These are phyloP conservation scores for Pythium rhizo-oryzae DNA, from an alignment of 352 stramenopile species.

Conservation along the genomic window DNA sequence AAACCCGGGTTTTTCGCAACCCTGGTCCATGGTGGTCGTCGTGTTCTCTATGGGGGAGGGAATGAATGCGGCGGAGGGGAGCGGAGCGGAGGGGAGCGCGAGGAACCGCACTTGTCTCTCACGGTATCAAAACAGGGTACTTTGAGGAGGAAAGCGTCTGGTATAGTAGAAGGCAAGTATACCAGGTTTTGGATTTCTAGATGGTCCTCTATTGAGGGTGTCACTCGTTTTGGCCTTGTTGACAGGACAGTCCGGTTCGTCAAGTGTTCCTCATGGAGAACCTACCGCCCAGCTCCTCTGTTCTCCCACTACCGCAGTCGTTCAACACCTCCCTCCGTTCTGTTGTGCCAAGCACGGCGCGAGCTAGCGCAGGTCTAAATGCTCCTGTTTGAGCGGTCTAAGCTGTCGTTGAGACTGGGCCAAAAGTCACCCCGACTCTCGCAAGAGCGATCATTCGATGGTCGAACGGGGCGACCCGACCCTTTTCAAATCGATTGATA, in stretches of 20 bases:
- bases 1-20: too few relatives aligned
- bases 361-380: not conserved
- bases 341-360: too few relatives aligned
- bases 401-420: too few relatives aligned
- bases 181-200: not conserved
- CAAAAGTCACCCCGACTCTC: not conserved
- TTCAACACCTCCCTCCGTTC: not conserved
- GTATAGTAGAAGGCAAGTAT: too few relatives aligned
- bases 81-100: not conserved
- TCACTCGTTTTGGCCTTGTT: not conserved
- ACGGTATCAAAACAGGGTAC: not conserved
- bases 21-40: constrained; percentile 10
- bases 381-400: too few relatives aligned
- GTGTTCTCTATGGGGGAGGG: not conserved
- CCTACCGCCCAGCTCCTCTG: not conserved
- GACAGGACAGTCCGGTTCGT: constrained; percentile 9
- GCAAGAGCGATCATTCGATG: not conserved
- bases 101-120: not conserved
- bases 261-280: not conserved
- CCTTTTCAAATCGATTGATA: not conserved
- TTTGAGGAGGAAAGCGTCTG: too few relatives aligned
- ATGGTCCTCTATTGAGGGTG: constrained; percentile 4
- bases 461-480: not conserved
- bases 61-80: constrained; percentile 2
- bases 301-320: too few relatives aligned